These are phyloP conservation scores for Pholiota conissans DNA, from an alignment of 768 basidiomycete genomes.

Conservation along the genomic window DNA sequence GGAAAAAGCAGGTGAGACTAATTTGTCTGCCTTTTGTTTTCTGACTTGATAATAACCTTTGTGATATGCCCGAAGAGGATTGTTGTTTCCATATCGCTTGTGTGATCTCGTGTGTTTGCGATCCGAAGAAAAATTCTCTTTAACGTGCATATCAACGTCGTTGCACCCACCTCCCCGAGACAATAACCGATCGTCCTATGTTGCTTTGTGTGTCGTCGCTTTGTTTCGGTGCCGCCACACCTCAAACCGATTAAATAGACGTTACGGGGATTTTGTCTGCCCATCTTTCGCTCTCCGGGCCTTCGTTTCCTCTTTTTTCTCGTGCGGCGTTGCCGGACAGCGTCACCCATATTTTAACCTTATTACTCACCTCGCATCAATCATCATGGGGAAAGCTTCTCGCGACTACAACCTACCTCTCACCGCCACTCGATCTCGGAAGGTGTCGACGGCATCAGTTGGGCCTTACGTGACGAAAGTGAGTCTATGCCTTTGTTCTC, in stretches of 20 bases:
- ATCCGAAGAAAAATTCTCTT: conserved; percentile 14
- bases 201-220: conserved; percentile 16
- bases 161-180: conserved; percentile 13
- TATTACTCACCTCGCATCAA: conserved; percentile 3
- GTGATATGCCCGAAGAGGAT: conserved; percentile 10
- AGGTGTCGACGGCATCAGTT: neutral
- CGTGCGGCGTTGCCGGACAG: conserved; percentile 45
- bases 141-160: conserved; percentile 14
- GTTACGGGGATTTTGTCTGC: conserved; percentile 6
- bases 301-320: conserved; percentile 13
- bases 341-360: conserved; percentile 30
- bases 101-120: conserved; percentile 4
- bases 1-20: conserved; percentile 20
- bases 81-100: conserved; percentile 9
- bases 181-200: conserved; percentile 23
- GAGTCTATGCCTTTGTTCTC: neutral
- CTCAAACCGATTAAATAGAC: conserved; percentile 20
- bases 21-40: conserved; percentile 13
- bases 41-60: conserved; percentile 12
- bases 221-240: conserved; percentile 22
- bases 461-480: neutral
- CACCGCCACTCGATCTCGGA: neutral
- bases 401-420: neutral
- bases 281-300: conserved; percentile 18
- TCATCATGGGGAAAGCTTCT: conserved; percentile 10